Base-by-base conservation (phyloP, 2,329 filamentous ascomycete genomes). In the Monosporascus sp. region DNA sequence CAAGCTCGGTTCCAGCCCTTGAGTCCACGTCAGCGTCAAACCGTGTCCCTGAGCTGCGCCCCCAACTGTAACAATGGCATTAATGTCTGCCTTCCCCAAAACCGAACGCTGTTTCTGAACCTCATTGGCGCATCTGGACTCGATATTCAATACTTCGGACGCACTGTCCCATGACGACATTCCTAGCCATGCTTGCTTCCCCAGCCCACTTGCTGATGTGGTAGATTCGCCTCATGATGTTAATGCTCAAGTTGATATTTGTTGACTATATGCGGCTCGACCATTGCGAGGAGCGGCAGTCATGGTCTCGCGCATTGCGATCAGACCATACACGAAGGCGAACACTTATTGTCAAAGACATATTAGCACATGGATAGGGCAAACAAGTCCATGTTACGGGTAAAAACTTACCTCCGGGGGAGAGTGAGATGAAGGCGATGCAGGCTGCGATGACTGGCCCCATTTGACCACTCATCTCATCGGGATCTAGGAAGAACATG, bases 401-500 rank as follows among this genome's bases (percentile, higher is more conserved):
- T 26, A 50, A 3, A 3, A 4, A 69, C 78, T 72, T 65, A 81
- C 78, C 70, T 52, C 72, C 67, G 4, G 74, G 72, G 9, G 75
- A 68, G 52, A 77, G 58, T 1, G 68, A 57, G 20, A 80, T 63
- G 54, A 81, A 81, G 7, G 69, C 72, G 44, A 72, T 65, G 51
- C 70, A 72, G 55, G 76, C 76, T 6, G 71, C 70, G 40, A 72
- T 66, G 20, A 79, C 72, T 17, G 74, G 73, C 58, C 74, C 72
- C 40, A 72, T 66, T 27, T 71, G 72, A 19, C 62, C 53, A 46
- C 73, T 73, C 57, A 77, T 72, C 51, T 72, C 63, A 6, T 68
- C 62, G 50, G 72, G 69, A 57, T 81, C 75, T 50, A 81, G 68
- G 73, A 78, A 81, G 65, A 78, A 80, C 57, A 79, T 78, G 9